Percentiles rank a stretch among this genome's conserved stretches.
Conservation (phyloP, 768 basidiomycete genomes). For the Dictyophora rubrovolvata region DNA sequence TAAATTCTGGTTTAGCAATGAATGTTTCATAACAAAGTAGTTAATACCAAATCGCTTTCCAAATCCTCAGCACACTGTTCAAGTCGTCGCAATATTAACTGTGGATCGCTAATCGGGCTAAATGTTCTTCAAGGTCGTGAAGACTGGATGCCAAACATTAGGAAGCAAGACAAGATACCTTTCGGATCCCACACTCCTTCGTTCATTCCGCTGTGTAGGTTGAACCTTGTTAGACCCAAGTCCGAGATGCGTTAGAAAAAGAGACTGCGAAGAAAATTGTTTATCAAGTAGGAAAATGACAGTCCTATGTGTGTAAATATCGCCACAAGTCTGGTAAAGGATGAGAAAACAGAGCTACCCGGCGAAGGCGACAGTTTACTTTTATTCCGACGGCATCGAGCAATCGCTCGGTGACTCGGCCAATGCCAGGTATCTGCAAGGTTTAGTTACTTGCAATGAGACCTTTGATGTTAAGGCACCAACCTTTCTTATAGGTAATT, state of each 20-base stretch:
- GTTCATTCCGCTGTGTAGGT: conserved; percentile 65
- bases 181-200: conserved; percentile 91
- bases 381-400: conserved; percentile 82
- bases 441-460: not conserved
- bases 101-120: conserved; percentile 49
- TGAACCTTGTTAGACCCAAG: conserved; percentile 76
- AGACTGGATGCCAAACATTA: not conserved
- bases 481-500: conserved; percentile 69
- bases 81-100: conserved; percentile 64
- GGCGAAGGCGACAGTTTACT: conserved; percentile 26
- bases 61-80: conserved; percentile 76
- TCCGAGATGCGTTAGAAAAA: conserved; percentile 77
- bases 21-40: not conserved
- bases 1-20: not conserved
- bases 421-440: conserved; percentile 65
- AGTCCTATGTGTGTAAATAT: conserved; percentile 70
- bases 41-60: conserved; percentile 54
- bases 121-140: conserved; percentile 51
- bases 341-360: not conserved
- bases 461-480: not conserved
- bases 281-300: conserved; percentile 77
- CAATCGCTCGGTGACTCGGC: conserved; percentile 80
- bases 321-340: conserved; percentile 69
- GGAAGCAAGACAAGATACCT: conserved; percentile 33
- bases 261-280: conserved; percentile 66